Evolutionary conservation across 371 early-diverging fungal genomes (phyloP), one percentile per base, ranked within the genome.

Genomic region (Circinella umbellata): DNA sequence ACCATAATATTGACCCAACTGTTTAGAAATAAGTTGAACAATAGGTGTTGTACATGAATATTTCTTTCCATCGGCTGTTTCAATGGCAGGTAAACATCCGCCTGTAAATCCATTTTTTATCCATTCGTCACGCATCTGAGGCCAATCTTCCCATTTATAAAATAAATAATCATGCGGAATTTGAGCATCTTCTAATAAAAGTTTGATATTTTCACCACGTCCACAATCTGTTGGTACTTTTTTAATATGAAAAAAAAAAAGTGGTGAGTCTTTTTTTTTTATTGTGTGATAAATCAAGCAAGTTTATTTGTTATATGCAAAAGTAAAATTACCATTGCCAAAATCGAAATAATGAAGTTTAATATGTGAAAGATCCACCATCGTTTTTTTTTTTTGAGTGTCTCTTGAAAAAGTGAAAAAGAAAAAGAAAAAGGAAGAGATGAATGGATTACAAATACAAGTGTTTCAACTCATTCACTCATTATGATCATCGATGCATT

Each of bases 171-270:
- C 57, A 27, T 57, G 35, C 6, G 57, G 34, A 57, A 57, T 57
- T 10, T 9, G 27, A 18, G 27, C 57, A 34, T 57, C 57, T 57
- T 57, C 57, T 8, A 57, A n/a, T 10, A 57, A n/a, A 10, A 57
- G 34, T n/a, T 57, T 57, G 34, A 57, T 57, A n/a, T 57, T 57
- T 34, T 57, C 57, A 7, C 57, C 57, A n/a, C 57, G 57, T 51
- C 51, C 51, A 51, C 51, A 51, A 51, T 51, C 51, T 15, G 51
- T 51, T 13, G 51, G 51, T 51, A 51, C 51, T 51, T 13, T 13
- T 13, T 51, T 11, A 42, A 9, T 2, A 42, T 1, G 3, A 42
- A 27, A 27, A 27, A 27, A 27, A 27, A 27, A 27, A 27, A 27
- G 27, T 27, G 27, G 27, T 27, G 27, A 47, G 47, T 47, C 11